A percentile compares a stretch with the other conserved stretches of the same genome.
phyloP scores from a whole-genome alignment of 148 eudicot species.

The Rhododendron kiyosumense region DNA sequence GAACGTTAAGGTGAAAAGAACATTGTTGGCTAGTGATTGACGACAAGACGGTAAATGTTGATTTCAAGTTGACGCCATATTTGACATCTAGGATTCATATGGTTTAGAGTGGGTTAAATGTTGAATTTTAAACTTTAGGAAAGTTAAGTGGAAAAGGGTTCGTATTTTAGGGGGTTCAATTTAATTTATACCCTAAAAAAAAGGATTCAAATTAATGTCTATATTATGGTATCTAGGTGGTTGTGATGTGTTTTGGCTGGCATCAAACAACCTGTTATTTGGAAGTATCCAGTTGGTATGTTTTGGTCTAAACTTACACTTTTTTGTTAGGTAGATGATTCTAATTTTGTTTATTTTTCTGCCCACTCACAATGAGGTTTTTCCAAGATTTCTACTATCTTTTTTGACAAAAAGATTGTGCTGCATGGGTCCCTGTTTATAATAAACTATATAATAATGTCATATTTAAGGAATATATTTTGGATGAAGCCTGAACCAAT shows the following conservation, averaged over 20 bases:
- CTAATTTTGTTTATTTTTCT: background rate
- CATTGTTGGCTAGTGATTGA: too few relatives aligned
- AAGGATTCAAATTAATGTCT: background rate
- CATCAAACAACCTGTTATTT: background rate
- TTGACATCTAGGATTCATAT: background rate
- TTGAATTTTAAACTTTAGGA: too few relatives aligned
- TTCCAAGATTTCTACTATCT: background rate
- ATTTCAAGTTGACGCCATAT: background rate
- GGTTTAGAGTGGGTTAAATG: background rate
- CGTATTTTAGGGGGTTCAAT: too few relatives aligned
- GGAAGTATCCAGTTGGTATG: background rate
- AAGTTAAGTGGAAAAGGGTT: too few relatives aligned
- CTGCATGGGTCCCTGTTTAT: background rate
- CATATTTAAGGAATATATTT: background rate
- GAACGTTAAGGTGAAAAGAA: too few relatives aligned
- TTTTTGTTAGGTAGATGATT: background rate
- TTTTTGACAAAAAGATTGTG: background rate
- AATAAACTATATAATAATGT: background rate
- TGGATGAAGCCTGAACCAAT: background rate
- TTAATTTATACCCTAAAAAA: too few relatives aligned
- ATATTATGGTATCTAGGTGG: background rate
- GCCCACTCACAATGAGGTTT: background rate
- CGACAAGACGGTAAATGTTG: background rate
- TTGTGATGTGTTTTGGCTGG: background rate
- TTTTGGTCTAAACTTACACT: background rate